Evolutionary conservation across 225 moss, liverwort and hornwort species (phyloP).

Genomic region (Lunularia cruciata): DNA sequence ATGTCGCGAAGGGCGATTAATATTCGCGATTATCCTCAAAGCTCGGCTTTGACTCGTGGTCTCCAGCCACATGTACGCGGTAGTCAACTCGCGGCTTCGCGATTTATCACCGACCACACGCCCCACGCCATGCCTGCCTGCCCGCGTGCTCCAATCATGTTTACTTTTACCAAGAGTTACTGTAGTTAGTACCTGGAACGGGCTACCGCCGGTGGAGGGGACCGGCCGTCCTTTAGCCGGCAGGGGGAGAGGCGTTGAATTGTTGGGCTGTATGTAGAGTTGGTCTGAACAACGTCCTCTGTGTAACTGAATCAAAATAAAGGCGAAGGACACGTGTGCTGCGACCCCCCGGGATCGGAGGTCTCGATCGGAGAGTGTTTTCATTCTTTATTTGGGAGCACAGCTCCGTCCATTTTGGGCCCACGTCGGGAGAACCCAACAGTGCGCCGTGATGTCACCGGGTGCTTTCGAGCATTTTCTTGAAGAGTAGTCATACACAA

Average conservation of each 20-base stretch:
- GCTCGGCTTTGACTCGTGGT: constrained; percentile 8
- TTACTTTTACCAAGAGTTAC: constrained; percentile 1
- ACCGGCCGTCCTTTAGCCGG: constrained; percentile 3
- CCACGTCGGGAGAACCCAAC: constrained; percentile 14
- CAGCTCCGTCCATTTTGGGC: constrained; percentile 18
- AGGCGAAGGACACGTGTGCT: constrained; percentile 14
- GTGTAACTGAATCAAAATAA: not conserved
- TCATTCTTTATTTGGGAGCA: constrained; percentile 3
- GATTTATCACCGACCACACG: constrained; percentile 25
- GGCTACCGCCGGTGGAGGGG: constrained; percentile 7
- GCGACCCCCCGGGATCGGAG: not conserved
- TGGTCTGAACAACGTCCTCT: constrained; percentile 2
- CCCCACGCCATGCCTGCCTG: constrained; percentile 12
- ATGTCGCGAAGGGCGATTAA: constrained; percentile 1
- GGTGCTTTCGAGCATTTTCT: not conserved
- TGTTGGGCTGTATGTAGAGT: constrained; percentile 1
- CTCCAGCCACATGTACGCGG: not conserved
- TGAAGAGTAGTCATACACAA: not conserved
- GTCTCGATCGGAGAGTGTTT: not conserved
- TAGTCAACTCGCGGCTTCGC: constrained; percentile 14
- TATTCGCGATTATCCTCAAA: constrained; percentile 11
- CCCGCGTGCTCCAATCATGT: not conserved
- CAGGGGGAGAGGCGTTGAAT: not conserved
- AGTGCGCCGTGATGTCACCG: constrained; percentile 20
- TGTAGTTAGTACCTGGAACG: not conserved